Base-by-base conservation (phyloP, 768 basidiomycete species). In the Neoboletus subvelutipes region DNA sequence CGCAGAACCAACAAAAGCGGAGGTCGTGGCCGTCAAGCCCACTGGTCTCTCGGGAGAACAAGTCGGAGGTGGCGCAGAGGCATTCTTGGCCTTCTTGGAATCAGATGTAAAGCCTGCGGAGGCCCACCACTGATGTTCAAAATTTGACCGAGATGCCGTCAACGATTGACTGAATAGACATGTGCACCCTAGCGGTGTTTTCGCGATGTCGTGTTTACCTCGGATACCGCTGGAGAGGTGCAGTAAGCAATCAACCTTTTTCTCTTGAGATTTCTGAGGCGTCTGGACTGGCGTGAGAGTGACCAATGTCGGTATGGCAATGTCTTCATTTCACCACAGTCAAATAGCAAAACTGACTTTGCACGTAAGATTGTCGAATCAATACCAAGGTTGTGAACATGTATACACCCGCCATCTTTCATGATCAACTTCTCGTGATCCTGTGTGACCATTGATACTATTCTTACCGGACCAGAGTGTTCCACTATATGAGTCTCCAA, bases 21-120 rank as follows among this genome's bases (percentile, higher is more conserved):
- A 78, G 24, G 76, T 73, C 47, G 75, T 73, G 47, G 71, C 68
- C 2, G 72, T 64, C 52, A 74, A 81, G 59, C 22, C 58, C 8
- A 50, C 60, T 34, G 45, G 46, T 52, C 26, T 62, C 18, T 48
- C 60, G 2, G 66, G 54, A 36, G 66, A 73, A 34, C 59, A 70
- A 39, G 67, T 49, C 8, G 65, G 65, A 28, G 61, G 56, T 12
- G 85, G 84, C 57, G 88, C 92, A 24, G 87, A 90, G 47, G 86
- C 83, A 51, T 94, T 85, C 83, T 79, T 95, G 64, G 70, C 76
- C 36, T 86, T 92, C 80, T 80, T 93, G 67, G 92, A 94, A 78
- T 82, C 85, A 71, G 91, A 94, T 72, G 75, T 87, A 63, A 86
- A 86, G 62, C 83, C 84, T 70, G 79, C 75, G 46, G 87, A 82